These are phyloP conservation scores for Colletotrichum sp. DNA, from an alignment of 2,329 filamentous ascomycete species.

Conservation along the genomic window DNA sequence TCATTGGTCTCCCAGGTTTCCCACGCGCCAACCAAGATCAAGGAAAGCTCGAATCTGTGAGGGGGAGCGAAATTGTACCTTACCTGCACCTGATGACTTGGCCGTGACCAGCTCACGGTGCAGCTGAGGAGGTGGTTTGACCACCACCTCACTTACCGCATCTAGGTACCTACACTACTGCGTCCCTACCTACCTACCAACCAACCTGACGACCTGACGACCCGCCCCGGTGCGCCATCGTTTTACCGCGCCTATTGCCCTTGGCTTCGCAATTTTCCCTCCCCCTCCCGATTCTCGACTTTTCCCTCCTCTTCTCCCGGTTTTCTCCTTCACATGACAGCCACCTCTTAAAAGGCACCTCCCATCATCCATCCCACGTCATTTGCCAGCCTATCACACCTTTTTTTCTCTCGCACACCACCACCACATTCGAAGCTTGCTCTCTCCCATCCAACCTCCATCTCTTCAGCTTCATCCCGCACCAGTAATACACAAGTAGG, in stretches of 20 bases:
- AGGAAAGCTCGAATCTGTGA: conserved; percentile 12
- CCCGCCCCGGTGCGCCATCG: background rate
- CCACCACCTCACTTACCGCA: background rate
- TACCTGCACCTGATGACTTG: background rate
- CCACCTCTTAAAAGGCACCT: conserved; percentile 8
- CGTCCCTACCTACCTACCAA: background rate
- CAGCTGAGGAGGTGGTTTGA: background rate
- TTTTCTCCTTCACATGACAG: conserved; percentile 18
- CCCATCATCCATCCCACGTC: background rate
- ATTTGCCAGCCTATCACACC: conserved; percentile 14
- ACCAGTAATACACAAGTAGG: background rate
- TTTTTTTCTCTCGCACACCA: background rate
- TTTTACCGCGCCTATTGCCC: background rate
- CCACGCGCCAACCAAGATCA: conserved; percentile 19
- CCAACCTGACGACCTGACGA: background rate
- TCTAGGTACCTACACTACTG: background rate
- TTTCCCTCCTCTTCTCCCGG: background rate
- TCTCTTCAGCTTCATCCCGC: background rate
- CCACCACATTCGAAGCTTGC: background rate
- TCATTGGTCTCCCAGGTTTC: conserved; percentile 8
- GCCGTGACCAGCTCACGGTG: background rate
- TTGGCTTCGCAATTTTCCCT: background rate
- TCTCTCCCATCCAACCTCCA: background rate
- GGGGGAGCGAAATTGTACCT: background rate
- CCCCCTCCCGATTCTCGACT: background rate